Evolutionary conservation across 2,329 filamentous ascomycete species (phyloP).

Genomic region (Phaeosphaeriaceae sp.): DNA sequence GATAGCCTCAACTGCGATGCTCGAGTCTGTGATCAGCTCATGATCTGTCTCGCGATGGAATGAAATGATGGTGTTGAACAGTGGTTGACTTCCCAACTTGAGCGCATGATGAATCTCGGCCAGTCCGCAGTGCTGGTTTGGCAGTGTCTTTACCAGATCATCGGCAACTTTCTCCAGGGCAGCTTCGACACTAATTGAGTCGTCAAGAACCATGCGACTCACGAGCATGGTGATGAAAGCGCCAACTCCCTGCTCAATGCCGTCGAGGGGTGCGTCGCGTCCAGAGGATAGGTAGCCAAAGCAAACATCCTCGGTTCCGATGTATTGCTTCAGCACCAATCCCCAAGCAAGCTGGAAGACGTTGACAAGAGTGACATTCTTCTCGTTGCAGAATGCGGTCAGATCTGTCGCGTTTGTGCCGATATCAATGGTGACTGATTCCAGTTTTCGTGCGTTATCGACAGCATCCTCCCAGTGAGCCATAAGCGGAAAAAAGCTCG

Average conservation of each 20-base stretch:
- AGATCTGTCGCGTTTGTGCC: slow-evolving; percentile 10
- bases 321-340: slow-evolving; percentile 39
- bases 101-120: slow-evolving; percentile 55
- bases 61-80: slow-evolving; percentile 56
- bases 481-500: slow-evolving; percentile 25
- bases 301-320: slow-evolving; percentile 39
- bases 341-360: slow-evolving; percentile 42
- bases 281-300: slow-evolving; percentile 52
- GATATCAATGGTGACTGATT: slow-evolving; percentile 17
- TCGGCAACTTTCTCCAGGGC: slow-evolving; percentile 18
- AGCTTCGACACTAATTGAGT: not conserved
- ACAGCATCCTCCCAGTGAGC: slow-evolving; percentile 16
- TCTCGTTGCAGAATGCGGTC: slow-evolving; percentile 16
- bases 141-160: slow-evolving; percentile 16
- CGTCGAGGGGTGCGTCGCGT: slow-evolving; percentile 51
- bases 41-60: slow-evolving; percentile 18
- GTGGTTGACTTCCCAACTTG: slow-evolving; percentile 25
- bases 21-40: slow-evolving; percentile 12
- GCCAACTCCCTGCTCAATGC: slow-evolving; percentile 54
- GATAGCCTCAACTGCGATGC: slow-evolving; percentile 16
- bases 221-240: slow-evolving; percentile 50
- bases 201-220: slow-evolving; percentile 47
- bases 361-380: slow-evolving; percentile 18
- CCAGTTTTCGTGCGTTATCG: slow-evolving; percentile 10
- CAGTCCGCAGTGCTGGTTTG: slow-evolving; percentile 23